phyloP scores from a whole-genome alignment of 179 eudicot genomes.

The Beta corolliflora region DNA sequence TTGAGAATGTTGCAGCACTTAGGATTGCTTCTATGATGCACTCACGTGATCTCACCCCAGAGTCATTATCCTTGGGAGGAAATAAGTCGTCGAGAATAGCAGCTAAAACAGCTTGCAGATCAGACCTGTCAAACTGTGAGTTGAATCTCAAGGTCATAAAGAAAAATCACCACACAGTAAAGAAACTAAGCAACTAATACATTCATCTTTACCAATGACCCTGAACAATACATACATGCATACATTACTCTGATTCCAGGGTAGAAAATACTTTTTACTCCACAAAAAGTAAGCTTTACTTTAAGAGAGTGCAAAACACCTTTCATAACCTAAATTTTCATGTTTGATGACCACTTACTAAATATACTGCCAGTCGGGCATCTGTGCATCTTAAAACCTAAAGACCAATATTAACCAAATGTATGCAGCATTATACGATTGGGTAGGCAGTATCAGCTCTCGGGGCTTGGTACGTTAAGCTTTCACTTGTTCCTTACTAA shows the following conservation, averaged over 20 bases:
- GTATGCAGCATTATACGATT: neutral
- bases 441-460: neutral
- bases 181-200: slow-evolving; percentile 10
- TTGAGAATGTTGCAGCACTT: slow-evolving; percentile 53
- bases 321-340: neutral
- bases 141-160: slow-evolving; percentile 34
- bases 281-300: neutral
- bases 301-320: neutral
- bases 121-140: slow-evolving; percentile 69
- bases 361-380: neutral
- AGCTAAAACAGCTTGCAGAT: slow-evolving; percentile 63
- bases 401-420: neutral
- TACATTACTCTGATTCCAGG: neutral
- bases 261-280: neutral
- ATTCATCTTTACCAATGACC: neutral
- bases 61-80: slow-evolving; percentile 37
- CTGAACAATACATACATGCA: neutral
- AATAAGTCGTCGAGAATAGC: slow-evolving; percentile 61
- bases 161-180: slow-evolving; percentile 20
- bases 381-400: neutral
- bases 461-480: neutral
- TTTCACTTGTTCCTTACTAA: neutral
- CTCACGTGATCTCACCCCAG: slow-evolving; percentile 38
- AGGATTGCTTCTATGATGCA: slow-evolving; percentile 44
- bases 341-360: neutral